Evolutionary conservation across 176 grass and related monocot genomes (phyloP), one percentile per base, ranked within the genome.

Genomic region (Carex scoparia): DNA sequence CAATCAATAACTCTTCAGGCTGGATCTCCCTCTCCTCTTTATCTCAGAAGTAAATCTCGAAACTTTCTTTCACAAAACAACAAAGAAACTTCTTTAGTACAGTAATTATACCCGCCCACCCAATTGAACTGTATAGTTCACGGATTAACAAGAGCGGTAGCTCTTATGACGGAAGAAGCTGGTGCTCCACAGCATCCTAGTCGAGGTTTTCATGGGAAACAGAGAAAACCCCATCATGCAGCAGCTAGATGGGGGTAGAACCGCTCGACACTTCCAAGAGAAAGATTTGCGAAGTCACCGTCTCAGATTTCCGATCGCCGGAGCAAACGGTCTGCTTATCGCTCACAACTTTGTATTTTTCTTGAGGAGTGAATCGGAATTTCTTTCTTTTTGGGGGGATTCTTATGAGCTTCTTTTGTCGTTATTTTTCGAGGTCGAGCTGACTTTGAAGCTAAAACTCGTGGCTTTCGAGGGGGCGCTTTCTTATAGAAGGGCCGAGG

Each of bases 81-180:
- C 56, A 77, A 69, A 65, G 72, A 40, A 13, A 46, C 42, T 61
- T 68, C 32, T 78, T 78, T 84, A 79, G 58, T 81, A 84, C 71
- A 79, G 82, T 88, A 48, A 59, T 80, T 76, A 69, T 55, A 61
- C 67, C 3, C 54, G 81, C 91, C 83, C 73, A 67, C 81, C 81
- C 79, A 72, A 78, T 79, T 44, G 71, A 75, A 69, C 80, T 63
- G 55, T 53, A 51, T 64, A 63, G 86, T 13, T 56, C 61, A 71
- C 44, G 23, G 75, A 48, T 85, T 81, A 97, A 83, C 64, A 84
- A 84, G 73, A 88, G 67, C 81, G 7, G 66, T 62, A 78, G 81
- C 79, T 81, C 94, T 97, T 97, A 44, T 97, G 94, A 79, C 94
- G 94, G 86, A 93, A 98, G 89, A 98, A 98, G 65, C 92, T 94